Evolutionary conservation across 768 basidiomycete genomes (phyloP).

Genomic region (Russula olivacea): DNA sequence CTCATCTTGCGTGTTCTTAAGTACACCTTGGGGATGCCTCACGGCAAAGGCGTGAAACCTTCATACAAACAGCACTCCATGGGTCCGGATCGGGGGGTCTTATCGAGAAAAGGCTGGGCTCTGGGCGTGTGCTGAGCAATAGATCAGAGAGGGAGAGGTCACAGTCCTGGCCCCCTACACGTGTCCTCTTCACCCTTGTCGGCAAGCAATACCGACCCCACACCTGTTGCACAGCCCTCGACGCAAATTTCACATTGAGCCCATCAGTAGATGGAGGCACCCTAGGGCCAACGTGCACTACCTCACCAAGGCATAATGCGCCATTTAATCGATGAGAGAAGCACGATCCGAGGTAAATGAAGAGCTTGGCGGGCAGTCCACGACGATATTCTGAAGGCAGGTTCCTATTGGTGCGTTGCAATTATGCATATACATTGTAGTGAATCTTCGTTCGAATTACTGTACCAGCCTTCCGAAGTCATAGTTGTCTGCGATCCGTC

Average conservation of each 20-base stretch:
- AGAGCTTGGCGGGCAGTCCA: background rate
- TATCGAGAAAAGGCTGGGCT: constrained; percentile 7
- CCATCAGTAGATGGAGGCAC: background rate
- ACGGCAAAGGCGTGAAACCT: constrained; percentile 13
- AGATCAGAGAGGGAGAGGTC: constrained; percentile 7
- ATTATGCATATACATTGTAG: constrained; percentile 13
- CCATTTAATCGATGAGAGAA: background rate
- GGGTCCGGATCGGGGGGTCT: constrained; percentile 1
- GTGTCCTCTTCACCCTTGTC: constrained; percentile 13
- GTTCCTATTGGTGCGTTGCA: background rate
- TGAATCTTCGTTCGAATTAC: constrained; percentile 16
- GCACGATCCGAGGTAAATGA: background rate
- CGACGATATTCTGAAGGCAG: background rate
- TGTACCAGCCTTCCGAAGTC: constrained; percentile 23
- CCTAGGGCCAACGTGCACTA: background rate
- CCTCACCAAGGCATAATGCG: background rate
- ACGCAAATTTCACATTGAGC: constrained; percentile 5
- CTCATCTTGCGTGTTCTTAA: constrained; percentile 5
- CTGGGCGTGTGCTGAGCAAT: constrained; percentile 15
- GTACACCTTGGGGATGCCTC: constrained; percentile 14
- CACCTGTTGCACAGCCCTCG: constrained; percentile 16
- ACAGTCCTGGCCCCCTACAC: background rate
- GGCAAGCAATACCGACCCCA: background rate
- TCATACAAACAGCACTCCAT: constrained; percentile 1
- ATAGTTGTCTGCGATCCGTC: constrained; percentile 60